Base-by-base conservation (phyloP, 202 grass and related monocot genomes). In the Panicum virgatum region DNA sequence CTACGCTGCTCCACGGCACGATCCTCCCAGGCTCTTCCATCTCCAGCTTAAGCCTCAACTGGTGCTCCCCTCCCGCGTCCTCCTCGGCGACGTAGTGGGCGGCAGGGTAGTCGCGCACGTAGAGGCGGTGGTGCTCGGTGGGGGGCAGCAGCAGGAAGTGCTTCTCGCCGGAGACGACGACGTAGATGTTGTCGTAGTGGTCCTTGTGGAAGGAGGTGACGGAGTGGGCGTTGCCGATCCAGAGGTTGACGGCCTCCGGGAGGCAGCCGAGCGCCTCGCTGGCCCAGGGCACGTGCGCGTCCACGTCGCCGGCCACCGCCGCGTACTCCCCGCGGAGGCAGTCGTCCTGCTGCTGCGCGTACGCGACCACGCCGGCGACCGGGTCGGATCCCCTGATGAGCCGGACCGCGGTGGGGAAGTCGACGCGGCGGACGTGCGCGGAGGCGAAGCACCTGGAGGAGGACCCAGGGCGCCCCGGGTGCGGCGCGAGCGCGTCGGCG, bases 181-280 rank as follows among this genome's bases (percentile, higher is more conserved):
- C 90, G 69, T 98, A 95, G 46, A 95, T 76, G 89, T 98, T 98
- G 84, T 98, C 96, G 82, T 98, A 98, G 88, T 98, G 96, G 58
- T 98, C 96, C 77, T 98, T 98, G 80, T 98, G 92, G 89, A 93
- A 98, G 62, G 92, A 91, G 44, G 96, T 98, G 52, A 90, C 78
- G 18, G 96, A 98, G 52, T 75, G 62, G 22, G 83, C 65, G 69
- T 90, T 90, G 38, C 96, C 96, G 46, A 98, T 90, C 96, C 96
- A 95, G 44, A 98, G 87, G 86, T 98, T 98, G 72, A 95, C 87
- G 47, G 92, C 92, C 82, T 98, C 92, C 36, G 96, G 96, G 61
- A 93, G 86, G 82, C 84, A 93, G n/a, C 90, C 92, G 22, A 98
- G 77, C 44, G 96, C 92, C 80, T 95, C 96, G 12, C 77, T 93